Conservation (phyloP, 2,329 filamentous ascomycete genomes). For the Aspergillus sojae region DNA sequence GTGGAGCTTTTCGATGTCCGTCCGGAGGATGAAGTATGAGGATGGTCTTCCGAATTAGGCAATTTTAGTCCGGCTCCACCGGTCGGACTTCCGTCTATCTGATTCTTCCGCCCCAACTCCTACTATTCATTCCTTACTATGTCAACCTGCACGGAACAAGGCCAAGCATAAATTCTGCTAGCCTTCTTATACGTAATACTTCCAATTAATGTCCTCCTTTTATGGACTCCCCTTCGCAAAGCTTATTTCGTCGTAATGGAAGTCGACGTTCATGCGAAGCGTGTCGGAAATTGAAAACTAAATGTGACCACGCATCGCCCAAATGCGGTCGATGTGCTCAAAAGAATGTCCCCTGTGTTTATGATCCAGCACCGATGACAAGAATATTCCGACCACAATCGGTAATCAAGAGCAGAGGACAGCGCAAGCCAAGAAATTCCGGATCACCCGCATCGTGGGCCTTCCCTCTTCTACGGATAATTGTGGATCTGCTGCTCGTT, state of each 20-base stretch:
- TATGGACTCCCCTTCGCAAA: background rate
- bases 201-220: background rate
- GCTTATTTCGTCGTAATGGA: slow-evolving; percentile 2
- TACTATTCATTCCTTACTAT: background rate
- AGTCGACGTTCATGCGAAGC: slow-evolving; percentile 6
- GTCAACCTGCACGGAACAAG: too few relatives aligned
- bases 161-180: background rate
- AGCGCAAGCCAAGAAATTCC: background rate
- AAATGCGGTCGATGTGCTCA: slow-evolving; percentile 5
- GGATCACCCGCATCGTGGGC: background rate
- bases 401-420: background rate
- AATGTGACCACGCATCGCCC: slow-evolving; percentile 5
- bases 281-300: slow-evolving; percentile 6
- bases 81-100: background rate
- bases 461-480: background rate
- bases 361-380: background rate
- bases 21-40: background rate
- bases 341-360: background rate
- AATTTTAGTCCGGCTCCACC: background rate
- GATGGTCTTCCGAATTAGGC: background rate
- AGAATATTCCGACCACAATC: background rate
- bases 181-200: background rate
- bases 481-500: background rate
- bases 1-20: background rate
- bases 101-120: background rate